A percentile compares a stretch with the other conserved stretches of the same genome.
Conservation (phyloP, 2,329 filamentous ascomycete species). For the Calonectria pauciramosa region DNA sequence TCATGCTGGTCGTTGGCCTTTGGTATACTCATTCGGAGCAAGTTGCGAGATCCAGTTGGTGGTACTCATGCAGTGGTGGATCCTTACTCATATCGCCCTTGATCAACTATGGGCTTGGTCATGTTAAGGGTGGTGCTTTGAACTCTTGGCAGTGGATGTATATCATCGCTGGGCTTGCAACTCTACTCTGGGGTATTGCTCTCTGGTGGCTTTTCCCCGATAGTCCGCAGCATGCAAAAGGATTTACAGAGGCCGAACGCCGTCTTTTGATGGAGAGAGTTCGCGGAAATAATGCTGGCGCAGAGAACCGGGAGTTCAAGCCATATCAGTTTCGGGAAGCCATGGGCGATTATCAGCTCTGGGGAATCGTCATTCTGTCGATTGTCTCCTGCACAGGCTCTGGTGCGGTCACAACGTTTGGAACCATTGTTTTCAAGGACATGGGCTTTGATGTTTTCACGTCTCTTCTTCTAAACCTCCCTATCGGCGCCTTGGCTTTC, state of each 20-base stretch:
- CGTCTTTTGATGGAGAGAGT: constrained; percentile 73
- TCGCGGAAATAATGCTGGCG: constrained; percentile 60
- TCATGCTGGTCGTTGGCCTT: constrained; percentile 54
- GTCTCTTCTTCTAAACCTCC: constrained; percentile 51
- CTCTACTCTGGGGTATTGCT: constrained; percentile 61
- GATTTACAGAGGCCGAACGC: constrained; percentile 40
- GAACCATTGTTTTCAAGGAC: constrained; percentile 50
- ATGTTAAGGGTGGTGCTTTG: constrained; percentile 55
- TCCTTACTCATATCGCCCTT: constrained; percentile 51
- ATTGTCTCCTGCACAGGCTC: constrained; percentile 48
- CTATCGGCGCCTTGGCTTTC: constrained; percentile 48
- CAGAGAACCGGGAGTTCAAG: constrained; percentile 63
- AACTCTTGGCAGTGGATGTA: constrained; percentile 67
- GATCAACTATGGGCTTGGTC: constrained; percentile 64
- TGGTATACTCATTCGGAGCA: constrained; percentile 57
- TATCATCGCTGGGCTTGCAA: constrained; percentile 62
- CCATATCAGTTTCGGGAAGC: constrained; percentile 63
- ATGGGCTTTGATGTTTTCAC: constrained; percentile 51
- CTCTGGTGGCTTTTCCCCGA: constrained; percentile 63
- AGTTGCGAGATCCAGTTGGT: constrained; percentile 52
- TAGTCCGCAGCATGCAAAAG: constrained; percentile 53
- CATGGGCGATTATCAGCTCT: constrained; percentile 63
- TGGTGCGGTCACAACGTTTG: constrained; percentile 47
- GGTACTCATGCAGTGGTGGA: constrained; percentile 55
- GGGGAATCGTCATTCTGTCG: constrained; percentile 50